These are phyloP conservation scores for Eurotiales sp. DNA, from an alignment of 2,329 filamentous ascomycete species.

Conservation along the genomic window DNA sequence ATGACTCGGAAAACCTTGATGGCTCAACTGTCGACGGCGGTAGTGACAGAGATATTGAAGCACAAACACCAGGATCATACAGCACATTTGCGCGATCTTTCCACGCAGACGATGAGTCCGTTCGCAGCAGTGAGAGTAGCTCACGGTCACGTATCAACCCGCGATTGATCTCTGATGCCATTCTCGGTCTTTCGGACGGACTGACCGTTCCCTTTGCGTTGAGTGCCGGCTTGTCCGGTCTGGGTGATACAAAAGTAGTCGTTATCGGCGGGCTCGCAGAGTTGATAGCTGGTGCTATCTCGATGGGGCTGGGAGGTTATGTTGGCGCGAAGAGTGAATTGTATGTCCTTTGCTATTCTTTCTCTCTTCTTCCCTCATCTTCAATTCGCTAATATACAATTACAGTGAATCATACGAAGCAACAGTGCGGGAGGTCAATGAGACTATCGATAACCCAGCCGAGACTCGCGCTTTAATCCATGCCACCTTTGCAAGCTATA, in stretches of 20 bases:
- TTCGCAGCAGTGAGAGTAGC: slow-evolving; percentile 19
- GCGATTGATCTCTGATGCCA: slow-evolving; percentile 54
- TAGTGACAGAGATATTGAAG: slow-evolving; percentile 28
- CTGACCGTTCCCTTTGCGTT: slow-evolving; percentile 72
- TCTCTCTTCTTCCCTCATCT: too few relatives aligned
- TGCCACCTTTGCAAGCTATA: slow-evolving; percentile 39
- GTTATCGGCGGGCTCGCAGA: slow-evolving; percentile 67
- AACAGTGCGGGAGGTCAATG: slow-evolving; percentile 42
- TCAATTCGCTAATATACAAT: slow-evolving; percentile 1
- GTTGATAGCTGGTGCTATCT: slow-evolving; percentile 66
- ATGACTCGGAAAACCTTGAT: slow-evolving; percentile 22
- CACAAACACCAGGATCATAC: slow-evolving; percentile 29
- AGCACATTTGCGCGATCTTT: slow-evolving; percentile 26
- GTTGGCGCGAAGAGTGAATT: slow-evolving; percentile 53
- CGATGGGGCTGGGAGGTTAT: slow-evolving; percentile 68
- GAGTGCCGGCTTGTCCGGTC: slow-evolving; percentile 59
- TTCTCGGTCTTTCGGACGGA: slow-evolving; percentile 69
- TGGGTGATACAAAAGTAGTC: slow-evolving; percentile 58
- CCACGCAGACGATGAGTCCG: slow-evolving; percentile 14
- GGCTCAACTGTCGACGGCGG: slow-evolving; percentile 20
- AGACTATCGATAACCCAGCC: slow-evolving; percentile 34
- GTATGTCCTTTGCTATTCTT: slow-evolving; percentile 34
- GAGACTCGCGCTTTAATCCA: slow-evolving; percentile 39
- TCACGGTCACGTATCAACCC: slow-evolving; percentile 36
- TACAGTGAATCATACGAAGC: slow-evolving; percentile 43